A percentile compares a stretch with the other conserved stretches of the same genome.
phyloP scores from a whole-genome alignment of 1,284 basidiomycete genomes.

The Inonotus hispidus region DNA sequence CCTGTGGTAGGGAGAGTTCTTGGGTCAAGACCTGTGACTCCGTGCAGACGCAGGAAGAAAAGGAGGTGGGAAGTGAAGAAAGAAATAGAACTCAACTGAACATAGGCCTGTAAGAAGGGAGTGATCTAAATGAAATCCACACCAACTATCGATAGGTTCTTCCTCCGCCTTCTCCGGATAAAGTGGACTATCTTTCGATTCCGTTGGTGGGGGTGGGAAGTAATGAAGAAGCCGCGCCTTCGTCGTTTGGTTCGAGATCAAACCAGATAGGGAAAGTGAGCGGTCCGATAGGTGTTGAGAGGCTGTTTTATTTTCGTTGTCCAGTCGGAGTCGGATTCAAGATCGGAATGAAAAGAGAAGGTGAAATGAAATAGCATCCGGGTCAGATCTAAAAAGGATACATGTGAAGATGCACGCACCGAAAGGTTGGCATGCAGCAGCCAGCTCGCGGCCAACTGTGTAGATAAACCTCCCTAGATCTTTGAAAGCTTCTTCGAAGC shows the following conservation, averaged over 20 bases:
- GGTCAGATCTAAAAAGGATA: background rate
- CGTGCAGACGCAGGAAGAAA: background rate
- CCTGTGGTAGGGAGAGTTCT: constrained; percentile 39
- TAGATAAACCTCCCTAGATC: constrained; percentile 58
- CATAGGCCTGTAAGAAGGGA: constrained; percentile 87
- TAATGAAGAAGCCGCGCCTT: constrained; percentile 91
- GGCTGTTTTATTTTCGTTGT: constrained; percentile 34
- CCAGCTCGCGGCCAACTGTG: constrained; percentile 71
- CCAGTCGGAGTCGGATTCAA: background rate
- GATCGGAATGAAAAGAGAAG: background rate
- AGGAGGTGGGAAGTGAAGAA: background rate
- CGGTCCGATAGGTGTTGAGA: constrained; percentile 58
- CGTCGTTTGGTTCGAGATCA: constrained; percentile 62
- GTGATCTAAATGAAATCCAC: constrained; percentile 81
- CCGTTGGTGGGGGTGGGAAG: constrained; percentile 56
- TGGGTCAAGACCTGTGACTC: constrained; percentile 30
- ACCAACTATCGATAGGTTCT: constrained; percentile 74
- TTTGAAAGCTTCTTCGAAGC: constrained; percentile 85
- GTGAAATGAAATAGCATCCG: too few relatives aligned
- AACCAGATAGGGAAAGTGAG: constrained; percentile 53
- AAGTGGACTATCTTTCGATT: constrained; percentile 20
- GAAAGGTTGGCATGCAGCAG: constrained; percentile 82
- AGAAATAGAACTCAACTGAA: constrained; percentile 39
- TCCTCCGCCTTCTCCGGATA: constrained; percentile 49
- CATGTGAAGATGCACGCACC: constrained; percentile 39